Evolutionary conservation across 371 early-diverging fungal genomes (phyloP), one percentile per base, ranked within the genome.

Genomic region (Mucor circinelloides): DNA sequence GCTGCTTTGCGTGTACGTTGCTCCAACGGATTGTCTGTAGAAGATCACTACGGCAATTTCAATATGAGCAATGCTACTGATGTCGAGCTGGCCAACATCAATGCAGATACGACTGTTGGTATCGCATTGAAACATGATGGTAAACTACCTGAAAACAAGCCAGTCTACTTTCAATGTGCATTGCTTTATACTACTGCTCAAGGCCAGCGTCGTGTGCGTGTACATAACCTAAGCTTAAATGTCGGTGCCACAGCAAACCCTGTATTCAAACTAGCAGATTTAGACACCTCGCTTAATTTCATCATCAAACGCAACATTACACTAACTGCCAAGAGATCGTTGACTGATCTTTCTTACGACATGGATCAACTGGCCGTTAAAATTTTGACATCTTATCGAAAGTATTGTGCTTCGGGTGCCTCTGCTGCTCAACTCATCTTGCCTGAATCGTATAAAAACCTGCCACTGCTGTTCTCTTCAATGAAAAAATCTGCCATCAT

Each of bases 21-120:
- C 63, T 96, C 97, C 5, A 92, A 94, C 61, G 96, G 95, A 3
- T 1, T 99, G 40, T 85, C 91, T 27, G 83, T 95, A 3, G 84
- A 84, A 2, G 94, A 96, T 38, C 92, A 97, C 67, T 91, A 90
- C 69, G 99, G 99, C 50, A 98, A 97, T 83, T 92, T 97, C 77
- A 87, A 83, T 68, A 95, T 95, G 94, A 90, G 87, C 52, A 97
- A 95, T 81, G 82, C 86, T 15, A 95, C 96, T 2, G 99, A 99
- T 69, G 77, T 98, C 19, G 95, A 97, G 78, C 79, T 97, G 23
- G 96, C 92, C 0, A 94, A 94, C 13, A 82, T 97, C 27, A 93
- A 94, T 72, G 84, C 92, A 46, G 91, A 94, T 61, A 94, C 92
- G 58, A 79, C 95, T 0, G 78, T 97, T 67, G 97, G 89, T 1